Evolutionary conservation across 1,139 yeast species (phyloP).

Genomic region (Yamadazyma dushanensis): DNA sequence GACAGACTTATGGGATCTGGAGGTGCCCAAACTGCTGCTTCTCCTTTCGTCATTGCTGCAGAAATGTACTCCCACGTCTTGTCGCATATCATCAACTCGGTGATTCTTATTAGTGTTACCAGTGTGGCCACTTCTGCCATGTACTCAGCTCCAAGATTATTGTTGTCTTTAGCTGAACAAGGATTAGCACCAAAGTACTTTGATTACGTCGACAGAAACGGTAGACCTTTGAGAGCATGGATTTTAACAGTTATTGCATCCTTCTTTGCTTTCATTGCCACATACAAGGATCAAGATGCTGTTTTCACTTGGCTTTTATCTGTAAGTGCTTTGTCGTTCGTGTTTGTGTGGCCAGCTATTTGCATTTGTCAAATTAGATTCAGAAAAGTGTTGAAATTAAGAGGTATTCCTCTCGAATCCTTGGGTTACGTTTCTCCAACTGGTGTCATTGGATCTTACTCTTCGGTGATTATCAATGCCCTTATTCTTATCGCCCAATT

Average conservation of each 20-base stretch:
- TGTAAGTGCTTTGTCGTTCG: constrained; percentile 43
- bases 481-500: constrained; percentile 43
- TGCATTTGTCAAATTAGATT: constrained; percentile 44
- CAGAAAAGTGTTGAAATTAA: constrained; percentile 39
- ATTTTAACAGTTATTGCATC: constrained; percentile 33
- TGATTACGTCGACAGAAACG: constrained; percentile 42
- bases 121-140: constrained; percentile 47
- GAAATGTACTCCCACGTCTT: constrained; percentile 38
- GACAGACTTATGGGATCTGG: constrained; percentile 40
- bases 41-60: constrained; percentile 49
- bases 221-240: constrained; percentile 46
- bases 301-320: constrained; percentile 48
- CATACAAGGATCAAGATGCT: constrained; percentile 38
- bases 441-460: constrained; percentile 42
- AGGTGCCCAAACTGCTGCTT: constrained; percentile 37
- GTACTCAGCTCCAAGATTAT: constrained; percentile 45
- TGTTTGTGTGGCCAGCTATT: constrained; percentile 45
- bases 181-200: constrained; percentile 44
- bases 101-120: constrained; percentile 44
- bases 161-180: constrained; percentile 45
- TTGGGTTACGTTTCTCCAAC: constrained; percentile 43
- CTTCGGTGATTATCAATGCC: constrained; percentile 34
- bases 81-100: constrained; percentile 44
- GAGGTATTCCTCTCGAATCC: constrained; percentile 33
- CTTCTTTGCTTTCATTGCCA: constrained; percentile 35